Percentiles rank a stretch among this genome's conserved stretches.
Conservation (phyloP, 2,329 filamentous ascomycete genomes). For the Trichoderma endophyticum region DNA sequence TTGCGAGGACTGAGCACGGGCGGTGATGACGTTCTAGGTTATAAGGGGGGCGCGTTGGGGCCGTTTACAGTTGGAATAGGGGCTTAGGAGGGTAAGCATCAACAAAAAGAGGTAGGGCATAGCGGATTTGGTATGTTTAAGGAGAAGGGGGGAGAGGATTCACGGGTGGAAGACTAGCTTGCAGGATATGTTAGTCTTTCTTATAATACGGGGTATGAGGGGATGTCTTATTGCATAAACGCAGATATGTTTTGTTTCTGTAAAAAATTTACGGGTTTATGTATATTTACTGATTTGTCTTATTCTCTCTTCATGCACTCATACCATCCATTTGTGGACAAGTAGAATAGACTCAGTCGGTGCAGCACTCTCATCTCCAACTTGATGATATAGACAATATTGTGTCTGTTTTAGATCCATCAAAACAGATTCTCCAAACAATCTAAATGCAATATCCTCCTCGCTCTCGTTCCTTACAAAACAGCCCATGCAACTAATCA, state of each 20-base stretch:
- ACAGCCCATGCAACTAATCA: background rate
- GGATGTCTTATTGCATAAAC: background rate
- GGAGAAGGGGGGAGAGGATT: background rate
- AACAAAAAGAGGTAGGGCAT: background rate
- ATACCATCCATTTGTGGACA: background rate
- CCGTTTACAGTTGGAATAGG: background rate
- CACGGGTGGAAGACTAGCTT: background rate
- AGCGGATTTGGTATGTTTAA: background rate
- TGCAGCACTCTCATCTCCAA: background rate
- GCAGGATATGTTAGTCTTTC: constrained; percentile 8
- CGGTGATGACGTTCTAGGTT: background rate
- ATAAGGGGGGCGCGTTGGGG: background rate
- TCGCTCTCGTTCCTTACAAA: background rate
- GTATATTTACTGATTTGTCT: background rate
- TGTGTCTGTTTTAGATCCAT: background rate
- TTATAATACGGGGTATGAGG: constrained; percentile 5
- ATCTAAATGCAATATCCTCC: background rate
- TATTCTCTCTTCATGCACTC: background rate
- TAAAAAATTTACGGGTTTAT: background rate
- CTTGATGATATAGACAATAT: background rate
- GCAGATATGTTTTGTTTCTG: background rate
- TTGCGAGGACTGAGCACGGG: background rate
- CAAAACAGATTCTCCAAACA: background rate
- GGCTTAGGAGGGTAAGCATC: background rate
- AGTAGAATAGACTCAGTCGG: background rate